A percentile compares a stretch with the other conserved stretches of the same genome.
Evolutionary conservation across 768 basidiomycete species (phyloP).

Genomic region (Fibroporia radiculosa): DNA sequence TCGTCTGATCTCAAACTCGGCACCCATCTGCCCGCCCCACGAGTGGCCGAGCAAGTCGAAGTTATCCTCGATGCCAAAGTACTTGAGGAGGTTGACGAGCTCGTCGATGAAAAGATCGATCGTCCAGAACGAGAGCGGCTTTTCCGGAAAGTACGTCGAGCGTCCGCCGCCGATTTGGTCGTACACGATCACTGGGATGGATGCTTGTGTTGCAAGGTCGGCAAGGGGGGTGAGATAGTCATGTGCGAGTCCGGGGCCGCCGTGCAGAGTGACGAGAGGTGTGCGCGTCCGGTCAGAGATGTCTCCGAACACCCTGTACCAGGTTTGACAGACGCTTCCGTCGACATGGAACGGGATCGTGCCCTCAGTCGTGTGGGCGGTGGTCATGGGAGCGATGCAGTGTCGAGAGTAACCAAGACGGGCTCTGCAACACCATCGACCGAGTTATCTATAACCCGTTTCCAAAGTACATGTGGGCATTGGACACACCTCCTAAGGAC

Average conservation of each 20-base stretch:
- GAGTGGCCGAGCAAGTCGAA: slow-evolving; percentile 48
- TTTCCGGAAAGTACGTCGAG: slow-evolving; percentile 35
- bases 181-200: slow-evolving; percentile 39
- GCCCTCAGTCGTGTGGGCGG: background rate
- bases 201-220: slow-evolving; percentile 26
- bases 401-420: too few species aligned
- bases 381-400: too few species aligned
- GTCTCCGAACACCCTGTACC: slow-evolving; percentile 36
- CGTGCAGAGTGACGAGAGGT: slow-evolving; percentile 39
- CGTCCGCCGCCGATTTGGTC: slow-evolving; percentile 42
- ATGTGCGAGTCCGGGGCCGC: slow-evolving; percentile 38
- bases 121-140: slow-evolving; percentile 33
- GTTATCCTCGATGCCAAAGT: slow-evolving; percentile 31
- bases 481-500: too few species aligned
- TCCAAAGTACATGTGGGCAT: too few species aligned
- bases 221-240: slow-evolving; percentile 32
- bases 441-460: too few species aligned
- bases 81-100: slow-evolving; percentile 38
- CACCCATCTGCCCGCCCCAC: slow-evolving; percentile 48
- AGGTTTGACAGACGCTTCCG: slow-evolving; percentile 29
- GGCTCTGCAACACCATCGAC: too few species aligned
- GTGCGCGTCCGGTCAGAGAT: slow-evolving; percentile 24
- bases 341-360: slow-evolving; percentile 14
- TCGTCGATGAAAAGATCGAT: slow-evolving; percentile 48
- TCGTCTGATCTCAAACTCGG: slow-evolving; percentile 30